Base-by-base conservation (phyloP, 805 yeast species). In the Saturnispora hagleri region DNA sequence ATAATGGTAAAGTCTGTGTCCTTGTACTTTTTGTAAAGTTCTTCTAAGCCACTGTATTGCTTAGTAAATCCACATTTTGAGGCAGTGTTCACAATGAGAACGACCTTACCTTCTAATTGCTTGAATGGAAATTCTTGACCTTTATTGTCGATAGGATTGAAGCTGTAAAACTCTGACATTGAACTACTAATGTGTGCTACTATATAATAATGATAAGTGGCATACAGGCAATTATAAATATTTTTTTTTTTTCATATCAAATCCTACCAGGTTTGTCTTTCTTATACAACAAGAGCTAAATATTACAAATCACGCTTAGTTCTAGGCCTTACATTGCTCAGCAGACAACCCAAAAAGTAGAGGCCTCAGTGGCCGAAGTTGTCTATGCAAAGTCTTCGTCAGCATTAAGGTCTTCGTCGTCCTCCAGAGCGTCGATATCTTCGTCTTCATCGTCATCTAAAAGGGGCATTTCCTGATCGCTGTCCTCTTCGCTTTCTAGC, bases 21-120 rank as follows among this genome's bases (percentile, higher is more conserved):
- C 50, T 75, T 69, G 69, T 83, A 86, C 63, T 81, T 80, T 55
- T 80, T 70, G 70, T 87, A 81, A 13, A 89, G 68, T 41, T 66
- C 69, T 68, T 89, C 90, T 35, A 89, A 70, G 49, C 82, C 91
- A 50, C 73, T 69, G 65, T 84, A 86, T 66, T 89, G 96, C 52
- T 86, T 82, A 3, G 93, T 82, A 69, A 80, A 81, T 5, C 81
- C 82, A 66, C 95, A 87, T 69, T 87, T 84, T 62, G 93, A 84
- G 17, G 97, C 97, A 36, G 88, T 91, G 67, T 89, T 89, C 54
- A 89, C 95, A 52, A 89, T 73, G 43, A 89, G 67, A 17, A 89
- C 90, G 43, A 84, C 95, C 67, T 89, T 86, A 42, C 91, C 95
- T 65, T 83, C 75, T 53, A 85, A 72, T 54, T 81, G 70, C 43